Evolutionary conservation across 345 rosid genomes (phyloP), one percentile per base, ranked within the genome.

Genomic region (Pugionium cornutum): DNA sequence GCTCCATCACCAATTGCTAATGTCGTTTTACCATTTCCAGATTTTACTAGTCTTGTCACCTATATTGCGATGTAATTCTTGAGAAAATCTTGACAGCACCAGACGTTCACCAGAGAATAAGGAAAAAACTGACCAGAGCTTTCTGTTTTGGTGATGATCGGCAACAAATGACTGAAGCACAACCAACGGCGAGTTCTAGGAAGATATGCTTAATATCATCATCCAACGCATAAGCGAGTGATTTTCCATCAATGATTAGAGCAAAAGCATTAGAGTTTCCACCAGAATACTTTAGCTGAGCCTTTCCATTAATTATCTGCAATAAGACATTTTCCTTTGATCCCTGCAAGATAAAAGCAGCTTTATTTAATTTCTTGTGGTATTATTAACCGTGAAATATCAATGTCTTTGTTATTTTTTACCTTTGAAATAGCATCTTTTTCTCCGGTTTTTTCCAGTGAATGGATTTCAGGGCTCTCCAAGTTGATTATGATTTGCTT

Each of bases 71-170:
- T 29, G 72, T 46, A 58, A 31, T 2, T 50, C 40, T 48, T 56
- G 70, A 32, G 65, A 57, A 40, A 50, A 29, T 62, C 28, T 58
- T 62, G 43, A 54, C 31, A 46, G 45, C 9, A 9, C 9, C 31
- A 10, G 2, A 42, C 50, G 57, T 33, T 40, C 1, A 62, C 5
- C 0, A 0, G 40, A 48, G 32, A 48, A 52, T n/a, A 37, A 29
- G 56, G 36, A 3, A 39, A 3, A 18, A 9, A 78, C 91, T 70
- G 63, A 89, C 98, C 89, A 92, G 64, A 65, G 96, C 97, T 77
- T 92, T 92, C 80, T 92, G 98, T 78, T 88, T 87, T 55, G 98
- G 98, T 26, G 98, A 92, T 64, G 98, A 89, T 34, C 98, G 95
- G 44, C 96, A 92, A 75, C 98, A 92, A 73, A 92, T 92, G 53